Evolutionary conservation across 441 rosid genomes (phyloP), one percentile per base, ranked within the genome.

Genomic region (Aquilaria agallochum): DNA sequence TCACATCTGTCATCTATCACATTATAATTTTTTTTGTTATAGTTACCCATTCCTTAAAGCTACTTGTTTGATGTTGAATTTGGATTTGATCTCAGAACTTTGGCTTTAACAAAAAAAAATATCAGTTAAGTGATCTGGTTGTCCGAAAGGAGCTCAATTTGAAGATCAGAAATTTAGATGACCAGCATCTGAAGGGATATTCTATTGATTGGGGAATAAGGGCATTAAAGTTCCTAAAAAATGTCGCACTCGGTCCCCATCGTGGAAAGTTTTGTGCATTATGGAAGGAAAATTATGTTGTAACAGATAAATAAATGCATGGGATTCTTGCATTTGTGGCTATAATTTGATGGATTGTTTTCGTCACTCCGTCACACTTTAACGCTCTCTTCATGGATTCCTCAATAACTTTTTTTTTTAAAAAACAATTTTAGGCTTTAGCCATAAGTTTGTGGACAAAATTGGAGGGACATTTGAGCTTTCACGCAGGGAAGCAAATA

Each of bases 251-350:
- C 9, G 11, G 48, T 73, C 70, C n/a, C 50, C 64, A 48, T 62
- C 55, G 48, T 11, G 27, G 11, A 69, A 62, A 69, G 56, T 57
- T 7, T 6, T 10, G 14, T 52, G 33, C 68, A 48, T 32, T 54
- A 42, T 64, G 55, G 3, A 1, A 36, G 11, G 5, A 27, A 34
- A 40, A 10, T 12, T 15, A 13, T 13, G 10, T 11, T 14, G 27
- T 46, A 33, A 13, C n/a, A 14, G 58, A 63, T 56, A 59, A 33
- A 54, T 20, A 47, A 15, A 44, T 31, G 14, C 33, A n/a, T 20
- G 12, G 2, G 51, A 49, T 58, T 68, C 57, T 27, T 11, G 2
- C 13, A 44, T 40, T 57, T 60, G 70, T 60, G 73, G 70, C 68
- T 33, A 49, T 30, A 34, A 55, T 58, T 27, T 5, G 13, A 50